Percentiles rank a stretch among this genome's conserved stretches.
phyloP scores from a whole-genome alignment of 768 basidiomycete genomes.

The Phlebiopsis flavidoalba region DNA sequence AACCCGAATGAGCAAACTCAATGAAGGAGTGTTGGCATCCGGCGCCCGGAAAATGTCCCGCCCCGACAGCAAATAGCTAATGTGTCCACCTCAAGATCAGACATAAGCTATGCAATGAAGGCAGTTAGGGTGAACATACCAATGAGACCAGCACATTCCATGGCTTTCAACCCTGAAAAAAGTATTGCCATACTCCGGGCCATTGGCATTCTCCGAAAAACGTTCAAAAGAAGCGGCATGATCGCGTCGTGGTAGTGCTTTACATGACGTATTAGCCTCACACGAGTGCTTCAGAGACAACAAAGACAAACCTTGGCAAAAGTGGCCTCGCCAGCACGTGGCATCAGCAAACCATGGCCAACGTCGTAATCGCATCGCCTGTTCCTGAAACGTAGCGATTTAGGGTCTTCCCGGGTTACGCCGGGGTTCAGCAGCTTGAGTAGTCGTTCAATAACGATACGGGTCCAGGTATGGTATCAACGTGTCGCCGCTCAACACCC shows the following conservation, averaged over 20 bases:
- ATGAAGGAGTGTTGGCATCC: conserved; percentile 69
- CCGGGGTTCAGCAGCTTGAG: conserved; percentile 58
- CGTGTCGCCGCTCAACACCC: conserved; percentile 61
- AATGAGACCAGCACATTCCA: conserved; percentile 87
- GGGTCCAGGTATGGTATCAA: conserved; percentile 75
- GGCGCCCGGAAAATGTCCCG: conserved; percentile 71
- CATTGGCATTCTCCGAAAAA: conserved; percentile 69
- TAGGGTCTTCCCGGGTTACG: conserved; percentile 32
- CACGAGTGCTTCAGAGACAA: too few relatives aligned
- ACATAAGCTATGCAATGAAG: background rate
- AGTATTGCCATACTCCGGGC: conserved; percentile 61
- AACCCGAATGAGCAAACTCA: conserved; percentile 65
- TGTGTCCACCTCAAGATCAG: background rate
- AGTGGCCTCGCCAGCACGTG: conserved; percentile 67
- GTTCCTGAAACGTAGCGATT: conserved; percentile 79
- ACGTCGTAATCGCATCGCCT: conserved; percentile 82
- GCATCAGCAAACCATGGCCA: conserved; percentile 90
- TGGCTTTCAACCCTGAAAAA: conserved; percentile 75
- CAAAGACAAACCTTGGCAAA: conserved; percentile 59
- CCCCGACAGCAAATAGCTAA: conserved; percentile 84
- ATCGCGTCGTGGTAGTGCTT: conserved; percentile 74
- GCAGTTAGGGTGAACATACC: conserved; percentile 40
- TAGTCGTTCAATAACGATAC: conserved; percentile 43
- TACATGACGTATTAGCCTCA: too few relatives aligned
- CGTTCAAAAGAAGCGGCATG: conserved; percentile 76